Evolutionary conservation across 2,329 filamentous ascomycete species (phyloP).

Genomic region (Graphiopsis chlorocephala): DNA sequence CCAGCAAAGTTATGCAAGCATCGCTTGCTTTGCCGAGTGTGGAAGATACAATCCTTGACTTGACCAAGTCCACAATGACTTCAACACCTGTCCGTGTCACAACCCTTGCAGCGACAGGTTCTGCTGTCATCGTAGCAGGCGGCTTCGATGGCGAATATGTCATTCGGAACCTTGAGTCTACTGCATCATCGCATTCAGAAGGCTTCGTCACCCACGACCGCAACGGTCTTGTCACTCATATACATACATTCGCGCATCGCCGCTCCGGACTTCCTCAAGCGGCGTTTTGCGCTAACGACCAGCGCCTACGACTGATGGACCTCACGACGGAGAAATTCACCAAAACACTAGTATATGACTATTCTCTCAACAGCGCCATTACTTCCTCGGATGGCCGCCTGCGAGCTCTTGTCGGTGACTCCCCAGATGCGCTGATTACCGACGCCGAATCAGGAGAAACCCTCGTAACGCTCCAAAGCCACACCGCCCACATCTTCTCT

Average conservation of each 20-base stretch:
- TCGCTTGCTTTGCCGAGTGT: slow-evolving; percentile 46
- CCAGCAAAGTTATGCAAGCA: slow-evolving; percentile 49
- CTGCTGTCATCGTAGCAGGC: slow-evolving; percentile 50
- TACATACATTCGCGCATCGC: slow-evolving; percentile 52
- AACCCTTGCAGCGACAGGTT: slow-evolving; percentile 45
- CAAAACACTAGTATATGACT: slow-evolving; percentile 54
- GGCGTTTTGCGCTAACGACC: slow-evolving; percentile 58
- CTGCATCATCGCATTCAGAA: slow-evolving; percentile 33
- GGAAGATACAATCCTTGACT: slow-evolving; percentile 47
- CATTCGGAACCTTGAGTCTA: slow-evolving; percentile 42
- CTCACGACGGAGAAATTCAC: slow-evolving; percentile 58
- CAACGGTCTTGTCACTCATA: slow-evolving; percentile 58
- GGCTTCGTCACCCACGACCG: slow-evolving; percentile 50
- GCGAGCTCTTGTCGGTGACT: slow-evolving; percentile 71
- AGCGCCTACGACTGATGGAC: slow-evolving; percentile 54
- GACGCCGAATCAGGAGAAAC: slow-evolving; percentile 64
- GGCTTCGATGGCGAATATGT: slow-evolving; percentile 59
- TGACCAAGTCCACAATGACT: slow-evolving; percentile 40
- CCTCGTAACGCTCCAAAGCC: slow-evolving; percentile 54
- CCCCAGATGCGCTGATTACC: slow-evolving; percentile 62
- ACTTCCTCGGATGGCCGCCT: slow-evolving; percentile 69
- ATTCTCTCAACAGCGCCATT: slow-evolving; percentile 70
- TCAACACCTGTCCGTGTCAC: slow-evolving; percentile 48
- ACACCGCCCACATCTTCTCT: slow-evolving; percentile 69
- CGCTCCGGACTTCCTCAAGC: slow-evolving; percentile 47